Evolutionary conservation across 2,329 filamentous ascomycete species (phyloP), one percentile per base, ranked within the genome.

Genomic region (Xylaria sp.): DNA sequence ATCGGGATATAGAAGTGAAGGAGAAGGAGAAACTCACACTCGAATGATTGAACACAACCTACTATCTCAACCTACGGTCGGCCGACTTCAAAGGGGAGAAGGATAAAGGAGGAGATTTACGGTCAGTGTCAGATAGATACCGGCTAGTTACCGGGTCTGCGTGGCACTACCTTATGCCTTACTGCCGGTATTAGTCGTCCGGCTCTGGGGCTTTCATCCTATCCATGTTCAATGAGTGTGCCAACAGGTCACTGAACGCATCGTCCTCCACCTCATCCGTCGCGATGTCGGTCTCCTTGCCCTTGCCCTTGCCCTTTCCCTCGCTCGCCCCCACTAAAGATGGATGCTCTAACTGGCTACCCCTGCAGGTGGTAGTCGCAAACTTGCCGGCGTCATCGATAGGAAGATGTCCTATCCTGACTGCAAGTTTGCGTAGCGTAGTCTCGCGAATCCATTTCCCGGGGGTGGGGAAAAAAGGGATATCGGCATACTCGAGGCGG

Each of bases 241-340:
- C 52, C 52, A 55, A 55, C 40, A 55, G 21, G 52, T 55, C 52
- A 55, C 52, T 55, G 31, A 47, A 55, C 52, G 21, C 52, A 46
- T 55, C 52, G 41, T 55, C 52, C 52, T 46, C 52, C 52, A 55
- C 52, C 41, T 55, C 52, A 55, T 55, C 52, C 41, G 52, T 55
- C 41, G 40, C 41, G 41, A 55, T 55, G 52, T 55, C 52, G 52
- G 52, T 54, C 52, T 37, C 41, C 21, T 44, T 44, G 23, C 41
- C 41, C 41, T 41, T 41, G 38, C 19, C 31, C 31, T 49, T 49
- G 47, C 47, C 49, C 49, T 54, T 54, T 23, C 51, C 51, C 51
- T 54, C 51, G 51, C 51, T 54, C 38, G 51, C 38, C 51, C 49
- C 37, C 37, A 54, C 51, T 54, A 44, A 54, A 54, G 25, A 44